These are phyloP conservation scores for Boletus sp. DNA, from an alignment of 1,284 basidiomycete genomes.

Conservation along the genomic window DNA sequence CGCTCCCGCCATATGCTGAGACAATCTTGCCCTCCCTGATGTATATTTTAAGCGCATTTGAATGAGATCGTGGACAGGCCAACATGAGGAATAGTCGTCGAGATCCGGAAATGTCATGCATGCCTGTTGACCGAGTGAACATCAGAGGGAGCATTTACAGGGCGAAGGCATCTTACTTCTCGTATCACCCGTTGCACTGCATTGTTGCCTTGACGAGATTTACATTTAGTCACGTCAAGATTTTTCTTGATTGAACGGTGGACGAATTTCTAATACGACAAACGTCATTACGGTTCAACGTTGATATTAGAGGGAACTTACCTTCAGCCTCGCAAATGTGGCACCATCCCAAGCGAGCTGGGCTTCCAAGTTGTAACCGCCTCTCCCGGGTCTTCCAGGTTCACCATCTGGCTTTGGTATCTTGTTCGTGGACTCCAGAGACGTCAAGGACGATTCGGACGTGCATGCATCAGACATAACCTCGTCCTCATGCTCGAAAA, in stretches of 20 bases:
- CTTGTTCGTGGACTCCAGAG: slow-evolving; percentile 5
- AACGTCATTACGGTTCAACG: too few species aligned
- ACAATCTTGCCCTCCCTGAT: slow-evolving; percentile 6
- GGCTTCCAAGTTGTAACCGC: slow-evolving; percentile 17
- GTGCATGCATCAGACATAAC: background rate
- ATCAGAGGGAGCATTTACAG: too few species aligned
- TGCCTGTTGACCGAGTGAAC: background rate
- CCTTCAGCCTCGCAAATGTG: slow-evolving; percentile 1
- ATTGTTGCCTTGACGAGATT: background rate
- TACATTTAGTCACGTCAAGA: slow-evolving; percentile 12
- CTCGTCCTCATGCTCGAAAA: background rate
- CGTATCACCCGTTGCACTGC: slow-evolving; percentile 4
- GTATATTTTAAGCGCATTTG: slow-evolving; percentile 16
- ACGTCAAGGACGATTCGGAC: background rate
- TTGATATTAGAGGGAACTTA: too few species aligned
- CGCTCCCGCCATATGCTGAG: too few species aligned
- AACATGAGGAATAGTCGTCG: slow-evolving; percentile 1
- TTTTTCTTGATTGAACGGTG: slow-evolving; percentile 6
- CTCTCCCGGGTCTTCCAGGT: slow-evolving; percentile 9
- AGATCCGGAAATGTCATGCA: slow-evolving; percentile 8
- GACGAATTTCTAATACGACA: slow-evolving; percentile 8
- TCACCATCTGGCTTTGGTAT: slow-evolving; percentile 17
- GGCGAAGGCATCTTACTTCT: background rate
- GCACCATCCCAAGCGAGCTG: slow-evolving; percentile 5
- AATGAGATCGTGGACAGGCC: slow-evolving; percentile 16